Evolutionary conservation across 352 stramenopile genomes (phyloP).

Genomic region (Phytopythium sindhum): DNA sequence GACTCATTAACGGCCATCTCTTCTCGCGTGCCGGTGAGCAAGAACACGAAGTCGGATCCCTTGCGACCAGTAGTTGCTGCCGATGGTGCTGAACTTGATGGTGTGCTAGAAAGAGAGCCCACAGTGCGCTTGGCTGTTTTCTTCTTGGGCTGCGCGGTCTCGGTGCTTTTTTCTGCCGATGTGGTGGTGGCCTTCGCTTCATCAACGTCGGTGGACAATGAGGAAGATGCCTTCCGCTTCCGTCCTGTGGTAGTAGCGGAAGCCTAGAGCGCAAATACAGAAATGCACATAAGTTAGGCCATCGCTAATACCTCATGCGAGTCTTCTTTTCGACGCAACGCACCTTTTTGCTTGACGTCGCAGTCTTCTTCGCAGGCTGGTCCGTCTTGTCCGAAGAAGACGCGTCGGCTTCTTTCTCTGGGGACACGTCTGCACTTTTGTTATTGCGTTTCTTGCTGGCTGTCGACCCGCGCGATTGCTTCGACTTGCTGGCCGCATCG

Average conservation of each 20-base stretch:
- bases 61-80: constrained; percentile 3
- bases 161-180: neutral
- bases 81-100: constrained; percentile 16
- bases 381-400: neutral
- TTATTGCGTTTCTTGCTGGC: neutral
- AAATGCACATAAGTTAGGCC: neutral
- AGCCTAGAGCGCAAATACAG: neutral
- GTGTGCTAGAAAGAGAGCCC: constrained; percentile 14
- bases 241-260: neutral
- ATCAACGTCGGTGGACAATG: neutral
- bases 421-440: neutral
- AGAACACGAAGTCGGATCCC: constrained; percentile 38
- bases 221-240: constrained; percentile 3
- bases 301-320: too few relatives aligned
- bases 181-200: neutral
- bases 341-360: neutral
- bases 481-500: neutral
- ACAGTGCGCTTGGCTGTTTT: constrained; percentile 6
- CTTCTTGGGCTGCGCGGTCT: constrained; percentile 16
- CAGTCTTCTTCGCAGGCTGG: neutral
- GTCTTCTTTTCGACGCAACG: neutral
- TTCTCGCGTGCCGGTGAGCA: constrained; percentile 74
- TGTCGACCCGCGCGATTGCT: neutral
- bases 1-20: constrained; percentile 72
- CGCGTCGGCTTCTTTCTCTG: neutral